A percentile compares a stretch with the other conserved stretches of the same genome.
Evolutionary conservation across 2,329 filamentous ascomycete genomes (phyloP).

Genomic region (Alternaria panax): DNA sequence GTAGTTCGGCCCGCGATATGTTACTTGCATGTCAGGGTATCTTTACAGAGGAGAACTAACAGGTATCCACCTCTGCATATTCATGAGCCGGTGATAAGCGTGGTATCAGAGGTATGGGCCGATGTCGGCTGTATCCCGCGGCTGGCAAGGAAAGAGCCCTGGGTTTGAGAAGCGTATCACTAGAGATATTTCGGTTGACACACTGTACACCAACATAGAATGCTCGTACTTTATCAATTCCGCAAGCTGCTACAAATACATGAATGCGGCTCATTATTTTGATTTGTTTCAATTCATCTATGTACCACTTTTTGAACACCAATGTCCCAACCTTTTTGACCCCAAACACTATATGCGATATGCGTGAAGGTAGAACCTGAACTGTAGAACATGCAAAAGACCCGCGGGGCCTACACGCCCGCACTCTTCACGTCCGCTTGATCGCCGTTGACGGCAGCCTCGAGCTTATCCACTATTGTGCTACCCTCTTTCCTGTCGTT

Average conservation of each 20-base stretch:
- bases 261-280: not conserved
- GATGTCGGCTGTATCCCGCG: constrained; percentile 9
- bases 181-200: too few relatives aligned
- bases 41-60: not conserved
- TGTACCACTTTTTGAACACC: not conserved
- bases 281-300: not conserved
- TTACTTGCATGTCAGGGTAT: not conserved
- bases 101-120: not conserved
- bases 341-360: not conserved
- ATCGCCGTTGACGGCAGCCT: constrained; percentile 39
- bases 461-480: constrained; percentile 37
- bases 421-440: constrained; percentile 31
- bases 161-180: not conserved
- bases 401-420: constrained; percentile 16
- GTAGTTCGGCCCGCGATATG: not conserved
- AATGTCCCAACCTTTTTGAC: not conserved
- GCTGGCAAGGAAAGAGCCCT: not conserved
- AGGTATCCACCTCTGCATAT: not conserved
- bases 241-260: not conserved
- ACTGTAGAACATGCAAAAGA: not conserved
- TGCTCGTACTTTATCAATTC: not conserved
- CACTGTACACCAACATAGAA: not conserved
- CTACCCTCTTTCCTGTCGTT: constrained; percentile 21
- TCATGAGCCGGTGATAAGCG: constrained; percentile 17
- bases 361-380: not conserved